Evolutionary conservation across 192 early-diverging fungal genomes (phyloP).

Genomic region (Backusella sp.): DNA sequence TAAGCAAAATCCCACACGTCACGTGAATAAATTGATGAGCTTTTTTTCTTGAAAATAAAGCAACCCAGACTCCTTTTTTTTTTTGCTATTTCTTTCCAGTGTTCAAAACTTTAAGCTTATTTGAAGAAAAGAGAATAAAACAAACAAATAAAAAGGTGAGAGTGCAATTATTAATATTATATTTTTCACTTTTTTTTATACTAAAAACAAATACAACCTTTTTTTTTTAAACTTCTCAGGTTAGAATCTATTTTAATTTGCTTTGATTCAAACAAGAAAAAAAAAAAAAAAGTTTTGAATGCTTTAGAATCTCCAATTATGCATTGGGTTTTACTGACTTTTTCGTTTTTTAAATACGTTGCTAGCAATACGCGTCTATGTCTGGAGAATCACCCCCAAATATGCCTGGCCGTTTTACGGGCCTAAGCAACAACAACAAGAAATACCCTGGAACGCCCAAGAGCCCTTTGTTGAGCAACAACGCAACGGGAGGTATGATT

Average conservation of each 20-base stretch:
- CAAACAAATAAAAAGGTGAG: neutral
- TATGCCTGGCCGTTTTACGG: neutral
- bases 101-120: neutral
- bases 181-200: neutral
- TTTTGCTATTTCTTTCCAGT: neutral
- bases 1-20: neutral
- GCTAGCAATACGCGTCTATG: slow-evolving; percentile 2
- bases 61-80: neutral
- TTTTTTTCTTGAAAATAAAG: neutral
- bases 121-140: neutral
- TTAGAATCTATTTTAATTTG: neutral
- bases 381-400: slow-evolving; percentile 15
- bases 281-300: neutral
- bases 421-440: neutral
- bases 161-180: neutral
- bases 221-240: neutral
- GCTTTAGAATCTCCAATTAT: neutral
- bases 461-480: slow-evolving; percentile 2
- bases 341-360: neutral
- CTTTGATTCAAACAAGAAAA: neutral
- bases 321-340: neutral
- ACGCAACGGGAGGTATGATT: neutral
- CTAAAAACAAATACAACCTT: neutral
- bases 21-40: neutral
- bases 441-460: slow-evolving; percentile 15